Conservation (phyloP, 176 grass and related monocot genomes). For the Oryza longistaminata region DNA sequence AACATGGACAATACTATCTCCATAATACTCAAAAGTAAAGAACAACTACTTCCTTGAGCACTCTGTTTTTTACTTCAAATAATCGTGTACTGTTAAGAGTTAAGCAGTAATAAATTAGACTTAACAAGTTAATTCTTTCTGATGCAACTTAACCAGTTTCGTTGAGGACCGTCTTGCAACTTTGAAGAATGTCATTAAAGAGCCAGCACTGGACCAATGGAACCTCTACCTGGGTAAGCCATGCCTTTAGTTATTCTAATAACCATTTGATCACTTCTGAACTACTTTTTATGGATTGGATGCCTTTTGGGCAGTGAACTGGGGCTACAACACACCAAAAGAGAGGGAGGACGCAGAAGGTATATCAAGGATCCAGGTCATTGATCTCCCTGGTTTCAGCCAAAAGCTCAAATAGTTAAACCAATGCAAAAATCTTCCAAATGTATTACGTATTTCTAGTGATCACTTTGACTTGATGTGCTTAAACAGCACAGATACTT, state of each 20-base stretch:
- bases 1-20: background rate
- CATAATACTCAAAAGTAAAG: background rate
- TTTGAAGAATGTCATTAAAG: slow-evolving; percentile 90
- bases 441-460: background rate
- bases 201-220: slow-evolving; percentile 69
- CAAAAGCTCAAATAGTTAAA: slow-evolving; percentile 65
- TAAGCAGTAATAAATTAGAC: background rate
- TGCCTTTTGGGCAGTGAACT: slow-evolving; percentile 52
- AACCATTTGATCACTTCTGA: background rate
- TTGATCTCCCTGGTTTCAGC: slow-evolving; percentile 76
- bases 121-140: background rate
- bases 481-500: background rate
- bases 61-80: background rate
- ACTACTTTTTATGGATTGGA: background rate
- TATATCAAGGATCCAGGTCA: slow-evolving; percentile 62
- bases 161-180: slow-evolving; percentile 77
- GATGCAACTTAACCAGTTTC: slow-evolving; percentile 53
- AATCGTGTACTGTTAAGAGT: background rate
- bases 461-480: slow-evolving; percentile 12
- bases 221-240: slow-evolving; percentile 79
- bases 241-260: slow-evolving; percentile 3
- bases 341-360: slow-evolving; percentile 68
- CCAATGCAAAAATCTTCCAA: background rate
- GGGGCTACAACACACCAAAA: slow-evolving; percentile 84
- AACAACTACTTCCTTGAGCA: background rate